phyloP scores from a whole-genome alignment of 2,329 filamentous ascomycete genomes.

The Tolypocladium guangdongense region DNA sequence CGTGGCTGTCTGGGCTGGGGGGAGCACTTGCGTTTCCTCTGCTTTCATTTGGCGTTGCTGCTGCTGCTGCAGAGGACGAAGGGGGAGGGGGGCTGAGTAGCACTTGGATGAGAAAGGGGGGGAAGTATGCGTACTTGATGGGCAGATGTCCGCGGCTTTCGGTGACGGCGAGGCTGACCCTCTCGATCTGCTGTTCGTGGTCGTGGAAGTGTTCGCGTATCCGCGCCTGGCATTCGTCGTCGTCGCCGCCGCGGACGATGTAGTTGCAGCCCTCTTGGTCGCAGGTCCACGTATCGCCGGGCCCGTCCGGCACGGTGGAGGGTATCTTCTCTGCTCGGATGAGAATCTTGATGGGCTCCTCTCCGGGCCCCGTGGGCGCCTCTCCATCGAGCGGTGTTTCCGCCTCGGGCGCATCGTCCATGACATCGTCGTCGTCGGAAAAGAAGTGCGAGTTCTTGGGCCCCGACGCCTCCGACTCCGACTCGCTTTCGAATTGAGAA shows the following conservation, averaged over 20 bases:
- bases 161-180: slow-evolving; percentile 41
- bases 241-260: slow-evolving; percentile 51
- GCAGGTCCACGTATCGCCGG: slow-evolving; percentile 56
- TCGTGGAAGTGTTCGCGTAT: slow-evolving; percentile 50
- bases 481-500: slow-evolving; percentile 25
- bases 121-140: slow-evolving; percentile 40
- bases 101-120: slow-evolving; percentile 22
- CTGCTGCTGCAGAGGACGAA: neutral
- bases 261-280: slow-evolving; percentile 52
- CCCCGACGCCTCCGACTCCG: slow-evolving; percentile 22
- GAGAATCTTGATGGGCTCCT: slow-evolving; percentile 28
- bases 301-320: slow-evolving; percentile 37
- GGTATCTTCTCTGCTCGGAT: slow-evolving; percentile 39
- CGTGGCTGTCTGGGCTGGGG: neutral
- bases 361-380: slow-evolving; percentile 6
- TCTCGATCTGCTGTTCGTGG: slow-evolving; percentile 45
- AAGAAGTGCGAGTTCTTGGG: slow-evolving; percentile 25
- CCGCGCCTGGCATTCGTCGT: slow-evolving; percentile 39
- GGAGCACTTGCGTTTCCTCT: neutral
- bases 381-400: slow-evolving; percentile 3
- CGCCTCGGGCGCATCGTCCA: slow-evolving; percentile 11
- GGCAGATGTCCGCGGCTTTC: slow-evolving; percentile 46
- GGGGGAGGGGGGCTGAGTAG: slow-evolving; percentile 9
- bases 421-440: slow-evolving; percentile 16
- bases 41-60: neutral